These are phyloP conservation scores for Phytophthora crassamura DNA, from an alignment of 352 stramenopile species.

Conservation along the genomic window DNA sequence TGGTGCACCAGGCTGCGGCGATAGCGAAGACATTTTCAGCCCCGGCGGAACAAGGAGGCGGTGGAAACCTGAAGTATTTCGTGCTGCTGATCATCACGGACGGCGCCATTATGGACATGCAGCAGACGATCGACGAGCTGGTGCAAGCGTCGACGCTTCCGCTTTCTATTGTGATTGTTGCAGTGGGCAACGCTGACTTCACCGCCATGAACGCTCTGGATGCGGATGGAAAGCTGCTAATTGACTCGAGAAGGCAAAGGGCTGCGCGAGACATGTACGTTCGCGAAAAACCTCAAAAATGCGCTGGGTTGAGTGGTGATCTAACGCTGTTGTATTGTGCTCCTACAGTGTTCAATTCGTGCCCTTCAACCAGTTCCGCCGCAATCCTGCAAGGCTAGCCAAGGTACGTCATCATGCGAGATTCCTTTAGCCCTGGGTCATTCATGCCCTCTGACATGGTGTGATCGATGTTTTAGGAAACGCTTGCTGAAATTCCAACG, in stretches of 20 bases:
- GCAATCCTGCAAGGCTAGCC: conserved; percentile 60
- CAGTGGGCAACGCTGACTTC: conserved; percentile 80
- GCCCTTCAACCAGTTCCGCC: conserved; percentile 73
- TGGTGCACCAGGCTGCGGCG: conserved; percentile 69
- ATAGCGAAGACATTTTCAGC: conserved; percentile 65
- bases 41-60: conserved; percentile 25
- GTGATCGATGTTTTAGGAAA: conserved; percentile 37
- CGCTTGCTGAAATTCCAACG: conserved; percentile 69
- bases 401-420: conserved; percentile 41
- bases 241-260: conserved; percentile 40
- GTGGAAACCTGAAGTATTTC: conserved; percentile 73
- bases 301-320: background rate
- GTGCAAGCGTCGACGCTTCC: conserved; percentile 70
- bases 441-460: background rate
- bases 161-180: conserved; percentile 85
- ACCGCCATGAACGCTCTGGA: conserved; percentile 70
- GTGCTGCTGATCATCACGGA: conserved; percentile 79
- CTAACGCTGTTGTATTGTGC: conserved; percentile 11
- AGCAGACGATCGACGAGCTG: conserved; percentile 73
- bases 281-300: background rate
- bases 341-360: conserved; percentile 76
- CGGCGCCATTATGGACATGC: conserved; percentile 83
- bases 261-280: conserved; percentile 76
- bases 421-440: background rate
- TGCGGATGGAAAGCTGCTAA: conserved; percentile 65